phyloP scores from a whole-genome alignment of 495 filamentous ascomycete species.

The Xylaria palmicola region DNA sequence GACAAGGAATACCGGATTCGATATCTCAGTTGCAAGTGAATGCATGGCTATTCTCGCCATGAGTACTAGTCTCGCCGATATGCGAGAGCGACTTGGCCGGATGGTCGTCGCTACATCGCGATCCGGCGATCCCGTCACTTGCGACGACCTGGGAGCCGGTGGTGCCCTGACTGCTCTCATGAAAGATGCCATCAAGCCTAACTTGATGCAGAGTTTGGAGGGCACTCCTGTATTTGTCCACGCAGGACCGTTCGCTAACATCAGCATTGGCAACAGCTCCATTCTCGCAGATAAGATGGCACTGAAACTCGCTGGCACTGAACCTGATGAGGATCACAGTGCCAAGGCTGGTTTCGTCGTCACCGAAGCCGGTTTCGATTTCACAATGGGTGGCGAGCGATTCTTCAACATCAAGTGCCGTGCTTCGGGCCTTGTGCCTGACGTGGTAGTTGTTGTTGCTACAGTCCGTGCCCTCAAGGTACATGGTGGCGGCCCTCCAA shows the following conservation, averaged over 20 bases:
- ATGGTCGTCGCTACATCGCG: constrained; percentile 95
- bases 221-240: constrained; percentile 97
- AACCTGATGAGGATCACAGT: constrained; percentile 85
- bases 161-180: constrained; percentile 92
- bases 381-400: constrained; percentile 98
- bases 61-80: constrained; percentile 80
- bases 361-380: constrained; percentile 97
- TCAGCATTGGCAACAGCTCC: constrained; percentile 93
- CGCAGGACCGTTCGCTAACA: constrained; percentile 96
- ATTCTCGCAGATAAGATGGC: constrained; percentile 94
- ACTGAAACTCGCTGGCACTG: constrained; percentile 91
- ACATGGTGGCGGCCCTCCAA: constrained; percentile 91
- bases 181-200: constrained; percentile 98
- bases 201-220: constrained; percentile 97
- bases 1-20: constrained; percentile 83
- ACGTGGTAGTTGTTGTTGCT: constrained; percentile 91
- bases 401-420: constrained; percentile 99
- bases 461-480: constrained; percentile 96
- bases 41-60: constrained; percentile 98
- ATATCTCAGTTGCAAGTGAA: constrained; percentile 96
- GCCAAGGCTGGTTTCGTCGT: constrained; percentile 92
- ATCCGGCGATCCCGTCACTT: constrained; percentile 87
- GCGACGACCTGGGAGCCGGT: constrained; percentile 90
- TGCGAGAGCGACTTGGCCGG: constrained; percentile 89
- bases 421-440: constrained; percentile 85